Evolutionary conservation across 2,329 filamentous ascomycete genomes (phyloP), one percentile per base, ranked within the genome.

Genomic region (Trichoderma sp.): DNA sequence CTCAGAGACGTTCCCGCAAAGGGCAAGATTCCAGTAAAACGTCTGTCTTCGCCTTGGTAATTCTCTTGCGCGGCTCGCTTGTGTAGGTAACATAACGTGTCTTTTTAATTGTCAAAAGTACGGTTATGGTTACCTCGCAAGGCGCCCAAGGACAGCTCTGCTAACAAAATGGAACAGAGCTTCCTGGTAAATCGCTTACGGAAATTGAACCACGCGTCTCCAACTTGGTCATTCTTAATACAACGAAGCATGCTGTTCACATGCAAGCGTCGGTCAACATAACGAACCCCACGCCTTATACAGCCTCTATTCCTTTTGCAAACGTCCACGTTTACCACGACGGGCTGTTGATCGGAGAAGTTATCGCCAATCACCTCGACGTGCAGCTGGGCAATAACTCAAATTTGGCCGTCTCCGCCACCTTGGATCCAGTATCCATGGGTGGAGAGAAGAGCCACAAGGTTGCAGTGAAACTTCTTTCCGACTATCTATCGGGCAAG

Each of bases 201-300:
- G 78, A 77, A 39, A 80, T 84, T 70, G 81, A 77, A 69, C 92
- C 92, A 17, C 86, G 89, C 72, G 82, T 97, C 68, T 88, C 88
- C 67, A 88, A 90, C 69, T 80, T 98, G 39, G 85, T 86, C 71
- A 87, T 98, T 67, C 76, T 91, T 48, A 87, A 91, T 67, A 96
- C 93, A 0, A 90, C 90, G 1, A 81, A 85, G 39, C 87, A 88
- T 3, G 91, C 91, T 4, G 83, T 97, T 56, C 87, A 86, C 22
- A 80, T 98, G 39, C 84, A 89, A 74, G 91, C 92, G 15, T 80
- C 83, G 45, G 84, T 97, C 74, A 97, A 95, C 75, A 84, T 97
- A 69, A 96, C 92, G 4, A 99, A 99, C 74, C 94, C 94, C 1
- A 97, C 94, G 0, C 86, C 89, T 4, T 97, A 98, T 77, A 89